A percentile compares a stretch with the other conserved stretches of the same genome.
Evolutionary conservation across 176 grass and related monocot species (phyloP).

Genomic region (Triticum timopheevii): DNA sequence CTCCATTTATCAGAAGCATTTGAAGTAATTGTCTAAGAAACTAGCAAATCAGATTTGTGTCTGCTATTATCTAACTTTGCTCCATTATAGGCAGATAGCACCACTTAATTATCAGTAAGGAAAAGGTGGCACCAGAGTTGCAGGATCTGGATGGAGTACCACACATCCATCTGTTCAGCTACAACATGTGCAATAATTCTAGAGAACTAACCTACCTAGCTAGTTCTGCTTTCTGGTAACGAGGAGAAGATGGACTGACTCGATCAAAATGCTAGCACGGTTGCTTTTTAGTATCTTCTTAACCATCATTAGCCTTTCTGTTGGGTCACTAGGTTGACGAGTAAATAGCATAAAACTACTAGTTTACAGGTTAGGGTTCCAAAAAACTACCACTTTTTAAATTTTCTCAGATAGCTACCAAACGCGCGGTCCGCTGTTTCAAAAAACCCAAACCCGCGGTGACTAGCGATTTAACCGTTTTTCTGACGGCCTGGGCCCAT

Average conservation of each 20-base stretch:
- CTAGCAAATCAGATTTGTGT: not conserved
- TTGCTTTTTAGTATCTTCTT: not conserved
- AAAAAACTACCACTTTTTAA: too few relatives aligned
- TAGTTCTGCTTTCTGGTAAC: not conserved
- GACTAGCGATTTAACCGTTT: too few relatives aligned
- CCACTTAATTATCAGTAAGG: conserved; percentile 11
- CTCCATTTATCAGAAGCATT: not conserved
- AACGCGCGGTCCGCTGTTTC: too few relatives aligned
- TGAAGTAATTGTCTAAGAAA: not conserved
- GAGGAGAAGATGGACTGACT: not conserved
- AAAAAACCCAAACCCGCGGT: too few relatives aligned
- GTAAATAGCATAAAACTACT: too few relatives aligned
- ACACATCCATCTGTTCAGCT: not conserved
- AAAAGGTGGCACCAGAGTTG: conserved; percentile 22
- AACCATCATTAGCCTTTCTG: not conserved
- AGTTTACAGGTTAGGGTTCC: too few relatives aligned
- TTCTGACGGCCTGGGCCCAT: too few relatives aligned
- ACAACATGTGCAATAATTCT: conserved; percentile 32
- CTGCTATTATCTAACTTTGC: not conserved
- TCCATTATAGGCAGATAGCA: conserved; percentile 1
- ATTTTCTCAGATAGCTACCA: too few relatives aligned
- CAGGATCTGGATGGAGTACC: not conserved
- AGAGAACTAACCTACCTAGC: not conserved
- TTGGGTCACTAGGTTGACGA: not conserved
- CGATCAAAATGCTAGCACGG: not conserved